Evolutionary conservation across 768 basidiomycete genomes (phyloP), one percentile per base, ranked within the genome.

Genomic region (Mycena rosella): DNA sequence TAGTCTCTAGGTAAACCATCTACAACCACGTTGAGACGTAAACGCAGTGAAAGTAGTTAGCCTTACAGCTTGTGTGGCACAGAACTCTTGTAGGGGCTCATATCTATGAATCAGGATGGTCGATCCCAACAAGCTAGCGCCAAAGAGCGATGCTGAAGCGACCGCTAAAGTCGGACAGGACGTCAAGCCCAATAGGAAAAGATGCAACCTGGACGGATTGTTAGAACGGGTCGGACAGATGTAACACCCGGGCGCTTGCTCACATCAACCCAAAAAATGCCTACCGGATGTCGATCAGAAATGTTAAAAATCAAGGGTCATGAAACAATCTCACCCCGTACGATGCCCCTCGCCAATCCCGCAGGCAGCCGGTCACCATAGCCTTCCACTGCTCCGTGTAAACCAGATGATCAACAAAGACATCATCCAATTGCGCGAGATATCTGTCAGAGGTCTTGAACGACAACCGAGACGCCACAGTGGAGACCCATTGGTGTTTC

Each of bases 361-460:
- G 70, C 18, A 87, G 74, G 42, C 80, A 82, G 1, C 61, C 52
- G 7, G 79, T 72, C 62, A 89, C 79, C 73, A 91, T 85, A 10
- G 75, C 68, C n/a, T 81, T 76, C 88, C 89, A 91, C 20, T 87
- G 85, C 59, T 82, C 79, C 0, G 75, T 80, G 59, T 88, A 89
- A 4, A 90, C 86, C 56, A 87, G 78, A 34, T 84, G 81, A 65
- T 92, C 91, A 2, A 85, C 76, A 71, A 83, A 91, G 2, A 89
- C 66, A 6, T 82, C 76, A 48, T 88, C 80, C 13, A 92, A 71
- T 20, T 78, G 77, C 14, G 72, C 69, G 11, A 76, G 71, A 70
- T 87, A 88, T 22, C 69, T 65, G n/a, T 79, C 77, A 1, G 88
- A 87, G 3, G 83, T 76, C n/a, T 80, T 77, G 78, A 89, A 85